Evolutionary conservation across 176 grass and related monocot genomes (phyloP).

Genomic region (Panicum miliaceum): DNA sequence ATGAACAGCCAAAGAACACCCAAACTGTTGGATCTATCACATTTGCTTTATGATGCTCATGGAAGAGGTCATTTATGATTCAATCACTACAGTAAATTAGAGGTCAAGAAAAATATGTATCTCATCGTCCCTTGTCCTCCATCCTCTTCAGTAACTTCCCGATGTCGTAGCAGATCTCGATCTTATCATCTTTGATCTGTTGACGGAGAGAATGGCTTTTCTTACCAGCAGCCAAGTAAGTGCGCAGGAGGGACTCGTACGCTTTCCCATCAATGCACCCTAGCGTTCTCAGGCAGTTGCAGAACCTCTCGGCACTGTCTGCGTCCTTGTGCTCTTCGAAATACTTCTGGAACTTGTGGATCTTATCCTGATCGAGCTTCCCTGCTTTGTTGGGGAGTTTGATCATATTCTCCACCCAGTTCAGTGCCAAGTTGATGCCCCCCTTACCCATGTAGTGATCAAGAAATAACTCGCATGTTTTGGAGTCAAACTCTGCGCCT

Average conservation of each 20-base stretch:
- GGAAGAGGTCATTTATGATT: slow-evolving; percentile 2
- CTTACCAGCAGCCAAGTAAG: slow-evolving; percentile 50
- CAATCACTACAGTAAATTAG: background rate
- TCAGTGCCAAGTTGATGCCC: slow-evolving; percentile 46
- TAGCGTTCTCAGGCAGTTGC: slow-evolving; percentile 47
- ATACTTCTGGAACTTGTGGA: slow-evolving; percentile 52
- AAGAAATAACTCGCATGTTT: slow-evolving; percentile 68
- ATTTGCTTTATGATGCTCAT: slow-evolving; percentile 27
- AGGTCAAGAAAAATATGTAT: slow-evolving; percentile 6
- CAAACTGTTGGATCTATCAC: slow-evolving; percentile 7
- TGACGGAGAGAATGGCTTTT: slow-evolving; percentile 40
- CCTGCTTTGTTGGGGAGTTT: slow-evolving; percentile 53
- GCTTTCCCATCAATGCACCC: slow-evolving; percentile 55
- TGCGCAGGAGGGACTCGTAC: slow-evolving; percentile 55
- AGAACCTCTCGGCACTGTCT: slow-evolving; percentile 49
- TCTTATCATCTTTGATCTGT: slow-evolving; percentile 62
- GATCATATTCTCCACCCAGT: slow-evolving; percentile 60
- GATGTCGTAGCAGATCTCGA: slow-evolving; percentile 50
- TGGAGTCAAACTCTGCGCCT: slow-evolving; percentile 47
- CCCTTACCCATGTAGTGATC: slow-evolving; percentile 56
- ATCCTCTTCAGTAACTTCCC: slow-evolving; percentile 61
- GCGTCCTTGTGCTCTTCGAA: slow-evolving; percentile 74
- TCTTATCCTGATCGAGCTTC: slow-evolving; percentile 60
- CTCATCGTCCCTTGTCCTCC: slow-evolving; percentile 46
- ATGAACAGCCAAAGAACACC: slow-evolving; percentile 18